Evolutionary conservation across 179 eudicot genomes (phyloP).

Genomic region (Beta macrorhiza): DNA sequence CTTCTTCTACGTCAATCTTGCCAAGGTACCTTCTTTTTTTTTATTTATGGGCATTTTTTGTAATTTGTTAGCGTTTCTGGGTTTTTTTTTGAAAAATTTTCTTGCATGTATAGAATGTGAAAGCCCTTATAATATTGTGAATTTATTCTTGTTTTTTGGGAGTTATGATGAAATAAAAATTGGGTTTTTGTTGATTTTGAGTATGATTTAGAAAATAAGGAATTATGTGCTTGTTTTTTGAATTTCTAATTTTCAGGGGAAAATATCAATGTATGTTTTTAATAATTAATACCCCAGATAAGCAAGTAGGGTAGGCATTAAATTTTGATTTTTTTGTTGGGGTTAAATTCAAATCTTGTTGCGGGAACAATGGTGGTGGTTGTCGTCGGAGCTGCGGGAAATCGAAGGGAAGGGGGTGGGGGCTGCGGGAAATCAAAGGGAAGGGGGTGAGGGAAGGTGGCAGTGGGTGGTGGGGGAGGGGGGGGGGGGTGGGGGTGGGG

Average conservation of each 20-base stretch:
- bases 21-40: slow-evolving; percentile 47
- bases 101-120: too few relatives aligned
- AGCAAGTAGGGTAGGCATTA: not conserved
- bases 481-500: too few relatives aligned
- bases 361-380: too few relatives aligned
- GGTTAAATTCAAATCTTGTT: too few relatives aligned
- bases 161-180: not conserved
- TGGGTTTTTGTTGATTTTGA: not conserved
- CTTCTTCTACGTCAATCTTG: slow-evolving; percentile 61
- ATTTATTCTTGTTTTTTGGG: not conserved
- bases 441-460: too few relatives aligned
- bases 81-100: not conserved
- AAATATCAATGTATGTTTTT: not conserved
- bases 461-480: too few relatives aligned
- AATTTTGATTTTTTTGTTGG: too few relatives aligned
- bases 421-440: too few relatives aligned
- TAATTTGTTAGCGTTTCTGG: not conserved
- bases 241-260: not conserved
- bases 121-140: too few relatives aligned
- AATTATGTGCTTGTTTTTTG: not conserved
- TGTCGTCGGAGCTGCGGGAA: too few relatives aligned
- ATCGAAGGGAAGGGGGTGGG: too few relatives aligned
- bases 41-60: not conserved
- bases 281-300: not conserved
- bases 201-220: not conserved